Conservation (phyloP, 257 asterid species). For the Primulina eburnea region DNA sequence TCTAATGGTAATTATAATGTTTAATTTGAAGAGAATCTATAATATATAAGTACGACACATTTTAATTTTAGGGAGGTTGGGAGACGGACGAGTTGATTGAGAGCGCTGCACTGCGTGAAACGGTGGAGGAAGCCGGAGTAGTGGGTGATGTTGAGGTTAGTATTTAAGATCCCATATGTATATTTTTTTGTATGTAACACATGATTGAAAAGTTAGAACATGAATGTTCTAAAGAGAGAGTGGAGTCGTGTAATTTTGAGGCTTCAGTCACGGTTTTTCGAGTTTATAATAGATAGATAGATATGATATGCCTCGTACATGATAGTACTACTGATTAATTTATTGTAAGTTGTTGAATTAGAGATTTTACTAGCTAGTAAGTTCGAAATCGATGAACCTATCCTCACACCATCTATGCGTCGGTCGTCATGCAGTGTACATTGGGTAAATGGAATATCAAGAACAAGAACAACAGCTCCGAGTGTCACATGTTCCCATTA, state of each 20-base stretch:
- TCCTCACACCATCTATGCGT: not conserved
- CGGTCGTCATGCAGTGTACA: slow-evolving; percentile 35
- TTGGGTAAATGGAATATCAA: slow-evolving; percentile 72
- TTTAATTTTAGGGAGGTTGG: slow-evolving; percentile 75
- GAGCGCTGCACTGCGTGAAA: slow-evolving; percentile 81
- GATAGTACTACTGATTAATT: not conserved
- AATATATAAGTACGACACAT: too few relatives aligned
- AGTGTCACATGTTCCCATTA: slow-evolving; percentile 74
- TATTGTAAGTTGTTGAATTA: too few relatives aligned
- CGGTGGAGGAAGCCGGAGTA: slow-evolving; percentile 95
- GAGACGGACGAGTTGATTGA: slow-evolving; percentile 68
- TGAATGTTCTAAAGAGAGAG: too few relatives aligned
- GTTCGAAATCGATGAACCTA: not conserved
- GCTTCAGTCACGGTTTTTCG: too few relatives aligned
- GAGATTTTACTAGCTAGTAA: too few relatives aligned
- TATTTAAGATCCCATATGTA: not conserved
- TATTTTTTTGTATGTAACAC: too few relatives aligned
- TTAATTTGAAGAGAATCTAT: not conserved
- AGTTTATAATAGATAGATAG: too few relatives aligned
- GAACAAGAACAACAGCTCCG: slow-evolving; percentile 51
- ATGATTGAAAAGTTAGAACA: too few relatives aligned
- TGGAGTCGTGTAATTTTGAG: too few relatives aligned
- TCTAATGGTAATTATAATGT: not conserved
- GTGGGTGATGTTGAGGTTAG: slow-evolving; percentile 76
- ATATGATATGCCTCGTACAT: too few relatives aligned